Evolutionary conservation across 495 filamentous ascomycete species (phyloP).

Genomic region (Penicillium cosmopolitanum): DNA sequence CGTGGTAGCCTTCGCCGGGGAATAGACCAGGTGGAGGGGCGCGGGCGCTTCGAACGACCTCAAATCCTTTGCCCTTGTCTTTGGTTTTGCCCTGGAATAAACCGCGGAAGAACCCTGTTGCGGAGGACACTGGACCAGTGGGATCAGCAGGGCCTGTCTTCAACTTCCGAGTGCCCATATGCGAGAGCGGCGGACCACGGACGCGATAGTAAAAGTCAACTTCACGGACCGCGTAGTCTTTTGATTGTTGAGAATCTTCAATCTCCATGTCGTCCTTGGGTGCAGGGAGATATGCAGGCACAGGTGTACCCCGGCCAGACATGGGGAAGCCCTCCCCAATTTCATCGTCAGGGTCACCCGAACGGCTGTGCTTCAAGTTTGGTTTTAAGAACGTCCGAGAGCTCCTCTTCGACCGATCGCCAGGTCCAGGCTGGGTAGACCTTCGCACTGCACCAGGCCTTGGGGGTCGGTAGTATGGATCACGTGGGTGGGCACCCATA

Average conservation of each 20-base stretch:
- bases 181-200: conserved; percentile 84
- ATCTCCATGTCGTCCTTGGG: conserved; percentile 59
- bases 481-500: conserved; percentile 53
- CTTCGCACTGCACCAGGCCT: conserved; percentile 57
- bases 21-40: conserved; percentile 54
- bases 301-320: conserved; percentile 56
- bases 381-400: conserved; percentile 48
- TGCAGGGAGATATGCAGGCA: conserved; percentile 54
- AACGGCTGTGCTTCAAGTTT: conserved; percentile 42
- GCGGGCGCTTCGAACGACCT: conserved; percentile 87
- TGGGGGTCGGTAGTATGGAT: conserved; percentile 86
- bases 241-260: conserved; percentile 55
- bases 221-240: conserved; percentile 90
- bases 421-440: conserved; percentile 54
- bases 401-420: conserved; percentile 41
- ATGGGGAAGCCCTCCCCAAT: conserved; percentile 49
- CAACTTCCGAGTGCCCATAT: conserved; percentile 76
- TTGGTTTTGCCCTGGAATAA: conserved; percentile 82
- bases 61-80: conserved; percentile 91
- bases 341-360: conserved; percentile 42
- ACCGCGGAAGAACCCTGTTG: conserved; percentile 83
- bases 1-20: conserved; percentile 50
- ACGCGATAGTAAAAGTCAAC: conserved; percentile 95
- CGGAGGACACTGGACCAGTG: conserved; percentile 83
- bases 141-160: conserved; percentile 96